These are phyloP conservation scores for Pulicaria dysenterica DNA, from an alignment of 129 eudicot genomes.

Conservation along the genomic window DNA sequence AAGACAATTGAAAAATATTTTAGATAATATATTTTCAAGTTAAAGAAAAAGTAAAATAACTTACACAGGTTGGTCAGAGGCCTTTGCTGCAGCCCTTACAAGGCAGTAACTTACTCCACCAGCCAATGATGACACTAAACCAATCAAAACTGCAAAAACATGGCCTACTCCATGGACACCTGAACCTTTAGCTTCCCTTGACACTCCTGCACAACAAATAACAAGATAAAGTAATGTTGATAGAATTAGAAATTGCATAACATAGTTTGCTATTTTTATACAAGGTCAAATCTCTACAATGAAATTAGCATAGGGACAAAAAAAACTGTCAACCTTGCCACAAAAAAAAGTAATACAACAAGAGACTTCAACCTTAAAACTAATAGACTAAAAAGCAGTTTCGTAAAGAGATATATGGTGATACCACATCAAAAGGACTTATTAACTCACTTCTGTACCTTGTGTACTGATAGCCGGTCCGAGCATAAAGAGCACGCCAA, in stretches of 20 bases:
- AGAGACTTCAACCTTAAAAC: constrained; percentile 3
- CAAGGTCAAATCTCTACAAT: neutral
- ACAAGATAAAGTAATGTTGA: neutral
- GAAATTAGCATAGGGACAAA: neutral
- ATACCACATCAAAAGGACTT: constrained; percentile 6
- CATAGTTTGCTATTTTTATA: neutral
- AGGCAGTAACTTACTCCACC: constrained; percentile 70
- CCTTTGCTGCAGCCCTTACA: constrained; percentile 70
- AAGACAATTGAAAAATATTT: constrained; percentile 18
- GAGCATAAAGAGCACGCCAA: constrained; percentile 68
- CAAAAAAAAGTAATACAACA: neutral
- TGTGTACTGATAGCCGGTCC: constrained; percentile 43
- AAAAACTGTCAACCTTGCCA: constrained; percentile 11
- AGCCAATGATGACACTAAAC: constrained; percentile 59
- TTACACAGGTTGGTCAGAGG: constrained; percentile 84
- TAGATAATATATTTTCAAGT: neutral
- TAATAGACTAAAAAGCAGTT: constrained; percentile 1
- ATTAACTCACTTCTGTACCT: constrained; percentile 64
- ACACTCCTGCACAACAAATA: constrained; percentile 37
- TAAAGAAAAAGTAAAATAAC: constrained; percentile 11
- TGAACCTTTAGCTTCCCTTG: constrained; percentile 34
- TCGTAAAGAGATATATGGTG: constrained; percentile 11
- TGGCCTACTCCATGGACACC: constrained; percentile 38
- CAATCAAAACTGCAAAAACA: constrained; percentile 50
- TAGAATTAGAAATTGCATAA: neutral